Evolutionary conservation across 257 asterid species (phyloP).

Genomic region (Lycium ferocissimum): DNA sequence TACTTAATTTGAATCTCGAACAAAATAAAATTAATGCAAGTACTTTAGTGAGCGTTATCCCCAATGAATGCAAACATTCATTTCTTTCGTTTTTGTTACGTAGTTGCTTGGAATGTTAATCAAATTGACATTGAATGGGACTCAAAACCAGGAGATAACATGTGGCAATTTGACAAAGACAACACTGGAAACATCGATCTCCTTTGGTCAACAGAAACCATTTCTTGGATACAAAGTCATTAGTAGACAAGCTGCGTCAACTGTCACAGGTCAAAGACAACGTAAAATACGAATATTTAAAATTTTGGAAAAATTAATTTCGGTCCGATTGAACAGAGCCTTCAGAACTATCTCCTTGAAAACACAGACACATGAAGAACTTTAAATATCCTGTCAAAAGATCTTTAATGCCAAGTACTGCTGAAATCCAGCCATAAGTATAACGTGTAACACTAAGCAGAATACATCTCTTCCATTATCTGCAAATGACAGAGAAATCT

Average conservation of each 20-base stretch:
- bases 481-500: background rate
- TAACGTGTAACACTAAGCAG: background rate
- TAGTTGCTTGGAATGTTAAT: background rate
- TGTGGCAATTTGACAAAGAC: background rate
- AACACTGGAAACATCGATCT: conserved; percentile 1
- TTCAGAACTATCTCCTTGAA: background rate
- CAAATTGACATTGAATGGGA: background rate
- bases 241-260: background rate
- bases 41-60: background rate
- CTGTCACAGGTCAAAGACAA: background rate
- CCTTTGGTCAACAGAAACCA: background rate
- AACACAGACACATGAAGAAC: background rate
- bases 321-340: no score
- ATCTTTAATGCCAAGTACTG: background rate
- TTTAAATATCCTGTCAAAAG: background rate
- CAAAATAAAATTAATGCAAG: no score
- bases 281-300: background rate
- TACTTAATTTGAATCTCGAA: background rate
- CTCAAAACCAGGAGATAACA: background rate
- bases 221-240: background rate
- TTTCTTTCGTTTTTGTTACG: background rate
- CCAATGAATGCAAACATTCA: conserved; percentile 5
- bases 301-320: no score
- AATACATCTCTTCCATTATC: conserved; percentile 21
- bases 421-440: conserved; percentile 4